Conservation (phyloP, 441 rosid genomes). For the Corymbia citriodora region DNA sequence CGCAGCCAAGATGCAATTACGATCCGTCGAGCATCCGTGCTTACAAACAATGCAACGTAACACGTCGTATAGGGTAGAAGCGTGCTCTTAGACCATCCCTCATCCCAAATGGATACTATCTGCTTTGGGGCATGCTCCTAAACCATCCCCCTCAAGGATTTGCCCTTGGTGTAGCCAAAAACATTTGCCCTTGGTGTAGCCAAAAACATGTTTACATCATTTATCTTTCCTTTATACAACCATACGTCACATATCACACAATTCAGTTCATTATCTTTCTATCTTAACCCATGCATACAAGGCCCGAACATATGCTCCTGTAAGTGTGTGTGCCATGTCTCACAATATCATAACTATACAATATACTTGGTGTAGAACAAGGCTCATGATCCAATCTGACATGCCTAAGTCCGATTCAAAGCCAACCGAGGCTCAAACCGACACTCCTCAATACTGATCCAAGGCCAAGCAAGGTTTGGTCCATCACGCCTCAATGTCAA, state of each 20-base stretch:
- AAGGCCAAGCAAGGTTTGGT: not conserved
- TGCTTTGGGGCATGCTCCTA: too few relatives aligned
- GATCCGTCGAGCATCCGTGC: not conserved
- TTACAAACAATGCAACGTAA: fast-evolving
- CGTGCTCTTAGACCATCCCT: too few relatives aligned
- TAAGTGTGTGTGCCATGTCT: not conserved
- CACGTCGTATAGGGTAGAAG: fast-evolving
- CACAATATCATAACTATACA: not conserved
- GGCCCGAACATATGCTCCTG: not conserved
- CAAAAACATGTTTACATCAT: not conserved
- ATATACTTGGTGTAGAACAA: fast-evolving
- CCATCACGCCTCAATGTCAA: not conserved
- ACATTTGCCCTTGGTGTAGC: not conserved
- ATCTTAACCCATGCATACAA: not conserved
- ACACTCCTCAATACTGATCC: not conserved
- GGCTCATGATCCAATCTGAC: not conserved
- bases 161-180: not conserved
- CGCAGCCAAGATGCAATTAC: not conserved
- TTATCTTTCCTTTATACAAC: not conserved
- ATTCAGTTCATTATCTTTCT: not conserved
- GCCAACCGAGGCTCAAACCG: not conserved
- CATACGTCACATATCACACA: not conserved
- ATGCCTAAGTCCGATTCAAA: not conserved
- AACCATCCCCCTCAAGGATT: too few relatives aligned
- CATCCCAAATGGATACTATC: too few relatives aligned